Percentiles rank a stretch among this genome's conserved stretches.
These are phyloP conservation scores for Chaetomium tenue DNA, from an alignment of 495 filamentous ascomycete species.

Conservation along the genomic window DNA sequence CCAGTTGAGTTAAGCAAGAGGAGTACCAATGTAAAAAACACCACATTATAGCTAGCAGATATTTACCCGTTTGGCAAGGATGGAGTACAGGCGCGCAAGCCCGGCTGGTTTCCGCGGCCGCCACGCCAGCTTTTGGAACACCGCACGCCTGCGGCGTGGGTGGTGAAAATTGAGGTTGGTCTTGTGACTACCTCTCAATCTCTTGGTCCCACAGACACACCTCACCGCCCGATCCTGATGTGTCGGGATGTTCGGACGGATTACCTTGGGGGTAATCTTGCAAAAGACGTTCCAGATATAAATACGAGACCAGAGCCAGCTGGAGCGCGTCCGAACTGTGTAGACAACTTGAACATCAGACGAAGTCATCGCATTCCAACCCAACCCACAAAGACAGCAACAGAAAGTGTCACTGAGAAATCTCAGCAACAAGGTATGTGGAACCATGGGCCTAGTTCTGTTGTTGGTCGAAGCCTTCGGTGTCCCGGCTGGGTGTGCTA, in stretches of 20 bases:
- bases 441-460: not conserved
- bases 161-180: conserved; percentile 24
- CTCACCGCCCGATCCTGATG: conserved; percentile 24
- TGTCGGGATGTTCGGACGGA: conserved; percentile 13
- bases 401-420: not conserved
- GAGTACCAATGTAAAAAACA: conserved; percentile 11
- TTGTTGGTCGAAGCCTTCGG: not conserved
- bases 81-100: not conserved
- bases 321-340: too few species aligned
- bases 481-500: not conserved
- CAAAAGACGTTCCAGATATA: conserved; percentile 2
- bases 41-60: not conserved
- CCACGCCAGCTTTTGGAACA: conserved; percentile 16
- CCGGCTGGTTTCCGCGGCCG: conserved; percentile 18
- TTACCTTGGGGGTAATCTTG: conserved; percentile 9
- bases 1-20: conserved; percentile 15
- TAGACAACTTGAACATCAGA: not conserved
- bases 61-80: conserved; percentile 23
- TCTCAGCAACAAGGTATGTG: conserved; percentile 1
- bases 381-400: not conserved
- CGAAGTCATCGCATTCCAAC: not conserved
- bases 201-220: conserved; percentile 23
- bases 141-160: conserved; percentile 6
- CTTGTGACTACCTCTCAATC: conserved; percentile 26
- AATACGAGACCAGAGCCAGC: conserved; percentile 10